These are phyloP conservation scores for Alternaria brassicae DNA, from an alignment of 2,329 filamentous ascomycete genomes.

Conservation along the genomic window DNA sequence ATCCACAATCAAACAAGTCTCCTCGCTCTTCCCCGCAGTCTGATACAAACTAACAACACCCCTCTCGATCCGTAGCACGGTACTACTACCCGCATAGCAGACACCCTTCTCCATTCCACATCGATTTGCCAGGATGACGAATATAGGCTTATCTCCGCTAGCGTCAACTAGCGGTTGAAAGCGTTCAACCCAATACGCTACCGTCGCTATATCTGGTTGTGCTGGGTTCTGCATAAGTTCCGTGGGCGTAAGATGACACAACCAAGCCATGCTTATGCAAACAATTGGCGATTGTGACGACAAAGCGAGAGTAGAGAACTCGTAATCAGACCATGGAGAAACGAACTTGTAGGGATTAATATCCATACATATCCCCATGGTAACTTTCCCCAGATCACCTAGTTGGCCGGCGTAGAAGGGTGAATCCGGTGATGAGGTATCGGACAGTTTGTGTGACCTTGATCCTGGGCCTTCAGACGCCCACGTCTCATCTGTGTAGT, in stretches of 20 bases:
- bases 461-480: conserved; percentile 59
- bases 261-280: conserved; percentile 80
- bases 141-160: conserved; percentile 59
- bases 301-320: conserved; percentile 66
- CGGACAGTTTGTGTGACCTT: conserved; percentile 27
- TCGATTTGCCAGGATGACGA: conserved; percentile 75
- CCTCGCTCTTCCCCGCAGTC: conserved; percentile 72
- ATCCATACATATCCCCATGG: conserved; percentile 62
- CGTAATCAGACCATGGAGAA: conserved; percentile 64
- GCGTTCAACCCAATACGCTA: conserved; percentile 77
- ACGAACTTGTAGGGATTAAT: conserved; percentile 70
- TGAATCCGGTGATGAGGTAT: conserved; percentile 25
- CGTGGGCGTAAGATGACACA: conserved; percentile 64
- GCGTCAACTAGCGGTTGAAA: conserved; percentile 65
- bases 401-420: conserved; percentile 50
- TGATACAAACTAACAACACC: conserved; percentile 74
- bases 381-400: conserved; percentile 47
- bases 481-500: conserved; percentile 73
- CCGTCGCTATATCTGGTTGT: conserved; percentile 72
- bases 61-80: conserved; percentile 69
- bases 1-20: conserved; percentile 73
- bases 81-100: conserved; percentile 76
- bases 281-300: conserved; percentile 66
- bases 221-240: conserved; percentile 55
- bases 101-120: conserved; percentile 70